Percentiles rank a stretch among this genome's conserved stretches.
Conservation (phyloP, 1,139 yeast species). For the Geotrichum aggregatum region DNA sequence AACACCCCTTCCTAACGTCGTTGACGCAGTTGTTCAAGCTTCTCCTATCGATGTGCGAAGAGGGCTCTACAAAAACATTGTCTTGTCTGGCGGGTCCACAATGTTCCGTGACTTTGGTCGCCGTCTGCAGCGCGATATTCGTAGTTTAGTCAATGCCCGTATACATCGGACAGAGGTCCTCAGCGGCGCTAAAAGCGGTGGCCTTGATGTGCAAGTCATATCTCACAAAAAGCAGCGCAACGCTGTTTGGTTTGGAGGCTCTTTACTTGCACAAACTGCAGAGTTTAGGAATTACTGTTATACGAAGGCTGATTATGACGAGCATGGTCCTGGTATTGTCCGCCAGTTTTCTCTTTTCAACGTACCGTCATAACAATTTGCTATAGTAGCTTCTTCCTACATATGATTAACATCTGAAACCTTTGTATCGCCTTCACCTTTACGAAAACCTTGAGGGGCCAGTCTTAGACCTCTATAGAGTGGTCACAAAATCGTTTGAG, state of each 20-base stretch:
- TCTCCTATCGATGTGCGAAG: conserved; percentile 98
- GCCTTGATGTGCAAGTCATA: conserved; percentile 94
- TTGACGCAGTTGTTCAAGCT: conserved; percentile 89
- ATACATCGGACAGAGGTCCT: conserved; percentile 73
- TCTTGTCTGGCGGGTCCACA: conserved; percentile 92
- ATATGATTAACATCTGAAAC: background rate
- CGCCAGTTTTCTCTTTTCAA: conserved; percentile 92
- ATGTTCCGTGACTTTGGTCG: conserved; percentile 98
- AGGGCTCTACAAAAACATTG: conserved; percentile 91
- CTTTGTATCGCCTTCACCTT: no score
- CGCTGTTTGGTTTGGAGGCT: conserved; percentile 99
- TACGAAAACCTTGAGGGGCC: no score
- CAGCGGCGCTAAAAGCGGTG: conserved; percentile 78
- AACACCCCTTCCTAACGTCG: conserved; percentile 91
- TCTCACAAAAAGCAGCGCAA: conserved; percentile 95
- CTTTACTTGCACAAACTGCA: conserved; percentile 91
- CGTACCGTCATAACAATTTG: conserved; percentile 53
- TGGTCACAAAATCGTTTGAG: no score
- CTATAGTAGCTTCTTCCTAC: background rate
- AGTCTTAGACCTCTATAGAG: no score
- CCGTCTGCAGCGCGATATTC: conserved; percentile 91
- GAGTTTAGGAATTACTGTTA: conserved; percentile 95
- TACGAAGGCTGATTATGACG: conserved; percentile 95
- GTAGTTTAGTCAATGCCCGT: conserved; percentile 81
- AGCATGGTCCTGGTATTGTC: conserved; percentile 94